Base-by-base conservation (phyloP, 2,329 filamentous ascomycete genomes). In the Didymella glomerata region DNA sequence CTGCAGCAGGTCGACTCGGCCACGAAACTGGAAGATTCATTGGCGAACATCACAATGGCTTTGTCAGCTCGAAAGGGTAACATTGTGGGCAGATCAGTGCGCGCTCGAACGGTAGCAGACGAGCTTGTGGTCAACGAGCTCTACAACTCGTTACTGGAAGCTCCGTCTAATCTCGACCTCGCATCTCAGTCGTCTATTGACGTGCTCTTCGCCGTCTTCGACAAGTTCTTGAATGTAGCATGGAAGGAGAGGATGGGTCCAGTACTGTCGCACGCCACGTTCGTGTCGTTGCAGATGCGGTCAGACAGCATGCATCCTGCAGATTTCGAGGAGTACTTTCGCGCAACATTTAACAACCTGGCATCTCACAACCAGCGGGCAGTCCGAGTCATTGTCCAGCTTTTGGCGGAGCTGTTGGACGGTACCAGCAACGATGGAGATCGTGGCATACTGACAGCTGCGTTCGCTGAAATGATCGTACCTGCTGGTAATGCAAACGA, bases 401-500 rank as follows among this genome's bases (percentile, higher is more conserved):
- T 98, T 30, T 83, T 98, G 24, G 91, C 92, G 0, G 92, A 97
- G 71, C 81, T 98, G 28, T 85, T 97, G 7, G 93, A 96, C 64
- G 93, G 92, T 2, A 97, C 93, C 66, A 89, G 89, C 49, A 97
- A 96, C 69, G 94, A 97, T 72, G 90, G 92, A 30, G 94, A 97
- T 73, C 86, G 93, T 47, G 94, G 94, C 48, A 91, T 92, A 22
- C 79, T 98, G 67, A 97, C 93, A 0, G 87, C 92, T 44, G 91
- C 92, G 1, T 97, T 98, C 80, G 89, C 93, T 0, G 93, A 97
- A 73, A 83, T 97, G 49, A 81, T 98, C 7, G 90, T 95, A 2
- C 85, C 88, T 4, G 89, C 93, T 57, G 90, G 89, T 7, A 87
- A 89, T 61, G 88, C 93, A 1, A 88, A 91, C 59, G 86, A 93